phyloP scores from a whole-genome alignment of 169 alveolate species.

The Plasmodium fragile region DNA sequence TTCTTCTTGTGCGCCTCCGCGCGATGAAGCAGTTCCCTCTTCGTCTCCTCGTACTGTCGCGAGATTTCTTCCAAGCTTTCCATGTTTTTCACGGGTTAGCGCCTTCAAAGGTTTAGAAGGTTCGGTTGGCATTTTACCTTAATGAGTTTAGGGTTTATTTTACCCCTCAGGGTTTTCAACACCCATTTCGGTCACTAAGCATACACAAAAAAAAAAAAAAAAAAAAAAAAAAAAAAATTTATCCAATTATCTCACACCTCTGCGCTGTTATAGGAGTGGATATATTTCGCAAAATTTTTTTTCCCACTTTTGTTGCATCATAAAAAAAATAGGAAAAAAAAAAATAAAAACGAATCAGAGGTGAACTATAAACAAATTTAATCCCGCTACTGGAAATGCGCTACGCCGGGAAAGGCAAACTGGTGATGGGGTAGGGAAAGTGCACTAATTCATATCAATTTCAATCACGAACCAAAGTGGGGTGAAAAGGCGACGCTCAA shows the following conservation, averaged over 20 bases:
- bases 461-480: neutral
- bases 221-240: conserved; percentile 3
- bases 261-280: neutral
- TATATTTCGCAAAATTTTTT: neutral
- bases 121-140: neutral
- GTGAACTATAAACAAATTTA: neutral
- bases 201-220: too few relatives aligned
- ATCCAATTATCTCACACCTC: neutral
- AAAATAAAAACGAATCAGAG: neutral
- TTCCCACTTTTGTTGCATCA: neutral
- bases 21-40: neutral
- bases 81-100: neutral
- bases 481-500: neutral
- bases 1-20: neutral
- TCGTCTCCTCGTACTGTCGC: neutral
- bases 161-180: neutral
- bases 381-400: neutral
- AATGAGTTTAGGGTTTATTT: neutral
- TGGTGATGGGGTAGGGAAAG: neutral
- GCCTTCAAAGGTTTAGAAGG: too few relatives aligned
- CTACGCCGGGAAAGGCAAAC: neutral
- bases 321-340: neutral
- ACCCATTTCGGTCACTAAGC: neutral
- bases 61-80: neutral
- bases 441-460: neutral